Percentiles rank a stretch among this genome's conserved stretches.
Evolutionary conservation across 768 basidiomycete species (phyloP).

Genomic region (Podaxis rugospora): DNA sequence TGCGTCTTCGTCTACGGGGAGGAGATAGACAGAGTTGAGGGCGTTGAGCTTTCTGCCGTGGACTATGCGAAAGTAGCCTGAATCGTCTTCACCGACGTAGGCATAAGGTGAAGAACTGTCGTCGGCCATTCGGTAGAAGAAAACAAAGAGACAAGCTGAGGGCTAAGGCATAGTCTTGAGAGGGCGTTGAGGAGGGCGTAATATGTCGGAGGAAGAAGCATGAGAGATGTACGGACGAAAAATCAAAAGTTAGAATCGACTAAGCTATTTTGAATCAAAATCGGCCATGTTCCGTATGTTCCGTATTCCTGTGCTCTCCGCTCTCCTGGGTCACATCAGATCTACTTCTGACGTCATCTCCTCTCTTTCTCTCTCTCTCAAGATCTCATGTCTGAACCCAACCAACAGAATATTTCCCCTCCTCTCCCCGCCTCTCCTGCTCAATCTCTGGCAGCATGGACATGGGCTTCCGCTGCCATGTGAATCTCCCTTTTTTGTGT

Average conservation of each 20-base stretch:
- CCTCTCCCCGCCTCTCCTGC: not conserved
- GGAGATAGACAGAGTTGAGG: slow-evolving; percentile 52
- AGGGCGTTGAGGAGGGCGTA: not conserved
- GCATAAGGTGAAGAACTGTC: not conserved
- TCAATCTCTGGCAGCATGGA: slow-evolving; percentile 12
- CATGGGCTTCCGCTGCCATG: slow-evolving; percentile 19
- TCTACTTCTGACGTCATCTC: not conserved
- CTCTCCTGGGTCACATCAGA: slow-evolving; percentile 1
- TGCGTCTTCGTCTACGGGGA: slow-evolving; percentile 67
- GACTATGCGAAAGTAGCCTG: slow-evolving; percentile 43
- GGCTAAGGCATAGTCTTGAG: slow-evolving; percentile 2
- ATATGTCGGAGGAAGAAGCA: not conserved
- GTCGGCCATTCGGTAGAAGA: not conserved
- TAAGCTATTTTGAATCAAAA: not conserved
- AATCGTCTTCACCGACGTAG: slow-evolving; percentile 36
- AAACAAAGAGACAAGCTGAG: not conserved
- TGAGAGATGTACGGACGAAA: slow-evolving; percentile 1
- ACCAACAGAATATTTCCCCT: not conserved
- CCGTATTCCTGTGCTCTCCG: not conserved
- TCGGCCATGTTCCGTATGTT: not conserved
- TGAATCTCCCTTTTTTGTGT: slow-evolving; percentile 19
- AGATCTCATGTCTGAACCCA: not conserved
- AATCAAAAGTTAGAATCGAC: not conserved
- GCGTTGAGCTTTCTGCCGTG: slow-evolving; percentile 53
- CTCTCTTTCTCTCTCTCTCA: not conserved